phyloP scores from a whole-genome alignment of 106 monocot species.

The Triglochin maritima region DNA sequence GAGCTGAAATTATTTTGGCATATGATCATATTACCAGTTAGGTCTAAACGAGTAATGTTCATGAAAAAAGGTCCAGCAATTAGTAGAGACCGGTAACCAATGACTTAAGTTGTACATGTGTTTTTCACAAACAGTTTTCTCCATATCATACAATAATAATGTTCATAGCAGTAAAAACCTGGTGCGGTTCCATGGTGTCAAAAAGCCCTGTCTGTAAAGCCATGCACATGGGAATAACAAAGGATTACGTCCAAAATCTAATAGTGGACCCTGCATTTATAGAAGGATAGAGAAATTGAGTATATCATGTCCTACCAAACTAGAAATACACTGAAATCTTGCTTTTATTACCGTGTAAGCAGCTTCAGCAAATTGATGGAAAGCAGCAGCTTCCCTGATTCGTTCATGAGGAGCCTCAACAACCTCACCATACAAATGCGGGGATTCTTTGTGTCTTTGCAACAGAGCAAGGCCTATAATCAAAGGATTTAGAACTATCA shows the following conservation, averaged over 20 bases:
- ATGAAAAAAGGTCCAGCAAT: too few relatives aligned
- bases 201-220: constrained; percentile 83
- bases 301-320: background rate
- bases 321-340: background rate
- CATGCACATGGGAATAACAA: constrained; percentile 86
- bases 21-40: too few relatives aligned
- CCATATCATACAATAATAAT: too few relatives aligned
- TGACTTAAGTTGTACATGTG: too few relatives aligned
- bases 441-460: constrained; percentile 42
- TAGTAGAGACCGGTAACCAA: too few relatives aligned
- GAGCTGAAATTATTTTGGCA: too few relatives aligned
- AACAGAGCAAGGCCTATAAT: constrained; percentile 76
- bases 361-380: constrained; percentile 95
- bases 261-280: constrained; percentile 65
- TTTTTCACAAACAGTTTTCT: too few relatives aligned
- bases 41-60: too few relatives aligned
- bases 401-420: constrained; percentile 43
- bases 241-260: constrained; percentile 97
- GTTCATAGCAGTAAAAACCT: constrained; percentile 7
- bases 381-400: constrained; percentile 53
- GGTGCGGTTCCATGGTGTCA: constrained; percentile 80
- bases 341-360: constrained; percentile 64
- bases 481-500: background rate
- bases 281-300: background rate
- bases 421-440: constrained; percentile 25